Conservation (phyloP, 1,284 basidiomycete genomes). For the Ganoderma lingzhi region DNA sequence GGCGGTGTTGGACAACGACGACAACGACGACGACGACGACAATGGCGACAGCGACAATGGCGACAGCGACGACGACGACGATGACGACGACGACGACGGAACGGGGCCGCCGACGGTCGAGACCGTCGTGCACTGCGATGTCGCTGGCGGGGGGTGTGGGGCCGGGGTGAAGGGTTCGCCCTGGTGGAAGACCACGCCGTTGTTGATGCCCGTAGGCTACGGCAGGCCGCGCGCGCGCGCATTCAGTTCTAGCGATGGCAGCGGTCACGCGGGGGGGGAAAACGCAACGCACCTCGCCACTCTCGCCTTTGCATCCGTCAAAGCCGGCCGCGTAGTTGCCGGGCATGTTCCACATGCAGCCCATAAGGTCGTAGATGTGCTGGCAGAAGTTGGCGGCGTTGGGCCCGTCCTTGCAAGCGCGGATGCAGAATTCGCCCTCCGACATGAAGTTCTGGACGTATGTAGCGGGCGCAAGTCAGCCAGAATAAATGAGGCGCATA, state of each 20-base stretch:
- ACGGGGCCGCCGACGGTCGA: conserved; percentile 52
- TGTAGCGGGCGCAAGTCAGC: background rate
- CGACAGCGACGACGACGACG: background rate
- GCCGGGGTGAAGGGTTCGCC: conserved; percentile 65
- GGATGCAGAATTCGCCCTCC: conserved; percentile 72
- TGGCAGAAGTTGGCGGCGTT: conserved; percentile 68
- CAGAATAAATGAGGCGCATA: background rate
- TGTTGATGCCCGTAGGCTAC: conserved; percentile 79
- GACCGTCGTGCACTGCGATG: conserved; percentile 58
- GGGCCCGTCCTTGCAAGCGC: conserved; percentile 71
- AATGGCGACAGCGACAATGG: too few species aligned
- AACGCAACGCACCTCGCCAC: conserved; percentile 49
- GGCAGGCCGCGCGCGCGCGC: background rate
- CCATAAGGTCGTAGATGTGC: conserved; percentile 72
- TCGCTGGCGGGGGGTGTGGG: conserved; percentile 64
- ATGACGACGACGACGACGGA: background rate
- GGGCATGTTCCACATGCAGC: conserved; percentile 76
- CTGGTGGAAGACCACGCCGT: conserved; percentile 70
- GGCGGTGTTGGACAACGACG: too few species aligned
- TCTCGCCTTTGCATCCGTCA: conserved; percentile 62
- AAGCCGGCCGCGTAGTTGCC: conserved; percentile 69
- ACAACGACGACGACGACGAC: background rate
- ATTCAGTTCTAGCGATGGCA: background rate
- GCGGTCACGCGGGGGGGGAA: background rate
- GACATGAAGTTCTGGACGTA: conserved; percentile 65